Base-by-base conservation (phyloP, 768 basidiomycete species). In the Trametes sanguinea region DNA sequence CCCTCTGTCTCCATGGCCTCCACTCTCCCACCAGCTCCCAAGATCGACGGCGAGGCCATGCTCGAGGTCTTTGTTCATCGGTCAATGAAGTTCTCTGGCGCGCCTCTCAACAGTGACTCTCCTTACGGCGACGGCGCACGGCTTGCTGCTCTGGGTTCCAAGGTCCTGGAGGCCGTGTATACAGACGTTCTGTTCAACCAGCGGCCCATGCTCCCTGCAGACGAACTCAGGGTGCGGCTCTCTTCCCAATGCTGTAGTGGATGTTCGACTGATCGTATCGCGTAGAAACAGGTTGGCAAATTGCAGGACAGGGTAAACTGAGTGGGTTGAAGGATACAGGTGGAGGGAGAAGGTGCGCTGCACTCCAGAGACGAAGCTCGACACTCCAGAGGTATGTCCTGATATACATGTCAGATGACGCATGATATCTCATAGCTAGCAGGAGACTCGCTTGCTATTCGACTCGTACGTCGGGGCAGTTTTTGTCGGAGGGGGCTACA, bases 1-100 rank as follows among this genome's bases (percentile, higher is more conserved):
- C 48, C 69, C 27, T 60, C 70, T 11, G 48, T 54, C 54, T 52
- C 66, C 44, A 62, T 68, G 62, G 60, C 54, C 51, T 33, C 71
- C 67, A 74, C 57, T 79, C 81, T 72, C 59, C 68, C 75, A 80
- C 52, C 75, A 76, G 27, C 70, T 83, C 88, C 84, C 47, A 78
- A 76, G 69, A 76, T 83, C 60, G 76, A 77, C 33, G 79, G 78
- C 58, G 83, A 87, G 53, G 75, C 84, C 40, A 76, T 85, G 65
- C 80, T 91, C 54, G 83, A 88, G 66, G 85, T 89, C 54, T 90
- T 83, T 67, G 89, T 87, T 11, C 89, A 92, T 70, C 80, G 74
- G 67, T 88, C 88, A 17, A 77, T 91, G 52, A 79, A 83, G 53
- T 79, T 71, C 30, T n/a, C 57, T 1, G 62, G 64, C 16, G 56